Conservation (phyloP, 768 basidiomycete species). For the Coprinopsis cinerea region DNA sequence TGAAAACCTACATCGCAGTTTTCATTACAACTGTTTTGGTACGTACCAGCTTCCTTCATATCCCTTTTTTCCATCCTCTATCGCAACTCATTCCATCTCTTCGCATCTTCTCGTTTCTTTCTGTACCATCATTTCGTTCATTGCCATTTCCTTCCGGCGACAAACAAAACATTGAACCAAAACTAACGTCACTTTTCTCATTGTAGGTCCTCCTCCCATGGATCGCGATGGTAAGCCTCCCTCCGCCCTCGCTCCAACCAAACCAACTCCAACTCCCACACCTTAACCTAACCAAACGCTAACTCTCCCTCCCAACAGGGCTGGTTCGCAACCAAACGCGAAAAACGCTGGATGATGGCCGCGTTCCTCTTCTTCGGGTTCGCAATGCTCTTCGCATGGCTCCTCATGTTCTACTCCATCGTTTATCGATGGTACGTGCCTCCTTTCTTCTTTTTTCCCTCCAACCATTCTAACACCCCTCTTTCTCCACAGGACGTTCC, state of each 20-base stretch:
- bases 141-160: no score
- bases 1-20: constrained; percentile 34
- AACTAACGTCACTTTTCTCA: no score
- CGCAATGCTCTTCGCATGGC: constrained; percentile 31
- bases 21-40: constrained; percentile 43
- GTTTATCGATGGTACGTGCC: constrained; percentile 37
- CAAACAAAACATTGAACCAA: no score
- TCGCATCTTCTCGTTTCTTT: no score
- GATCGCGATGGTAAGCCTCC: constrained; percentile 38
- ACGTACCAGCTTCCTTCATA: constrained; percentile 15
- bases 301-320: constrained; percentile 30
- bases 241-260: background rate
- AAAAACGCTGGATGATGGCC: constrained; percentile 30
- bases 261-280: background rate
- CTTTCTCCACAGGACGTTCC: constrained; percentile 34
- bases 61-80: background rate
- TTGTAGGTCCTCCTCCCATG: constrained; percentile 48
- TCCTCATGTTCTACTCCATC: constrained; percentile 40
- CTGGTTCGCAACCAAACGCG: constrained; percentile 46
- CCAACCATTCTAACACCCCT: constrained; percentile 20
- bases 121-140: no score
- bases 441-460: constrained; percentile 3
- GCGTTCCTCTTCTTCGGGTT: constrained; percentile 38
- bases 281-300: background rate
- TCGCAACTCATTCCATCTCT: no score